Evolutionary conservation across 164 flowering plant genomes (phyloP).

Genomic region (Amborella trichopoda): DNA sequence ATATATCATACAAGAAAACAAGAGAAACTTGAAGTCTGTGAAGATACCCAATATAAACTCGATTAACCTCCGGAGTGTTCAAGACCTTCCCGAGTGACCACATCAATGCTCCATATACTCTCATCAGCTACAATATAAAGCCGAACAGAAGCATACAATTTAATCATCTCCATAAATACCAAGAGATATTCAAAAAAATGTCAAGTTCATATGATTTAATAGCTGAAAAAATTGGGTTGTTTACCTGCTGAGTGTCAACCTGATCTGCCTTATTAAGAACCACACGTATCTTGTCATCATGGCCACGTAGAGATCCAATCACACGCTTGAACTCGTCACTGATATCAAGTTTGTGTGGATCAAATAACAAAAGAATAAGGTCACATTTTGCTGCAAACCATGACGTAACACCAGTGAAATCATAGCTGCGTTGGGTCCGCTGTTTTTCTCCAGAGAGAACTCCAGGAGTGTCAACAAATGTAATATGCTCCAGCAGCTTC

Average conservation of each 20-base stretch:
- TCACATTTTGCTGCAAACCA: constrained; percentile 99
- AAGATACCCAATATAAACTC: constrained; percentile 88
- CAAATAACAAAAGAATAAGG: constrained; percentile 80
- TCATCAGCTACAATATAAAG: constrained; percentile 31
- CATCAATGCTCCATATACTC: constrained; percentile 98
- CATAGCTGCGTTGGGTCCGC: constrained; percentile 89
- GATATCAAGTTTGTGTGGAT: constrained; percentile 93
- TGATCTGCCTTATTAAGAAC: constrained; percentile 97
- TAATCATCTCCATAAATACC: neutral
- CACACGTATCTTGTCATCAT: constrained; percentile 97
- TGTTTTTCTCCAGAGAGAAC: constrained; percentile 98
- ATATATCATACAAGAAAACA: neutral
- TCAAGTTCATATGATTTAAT: neutral
- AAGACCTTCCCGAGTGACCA: constrained; percentile 98
- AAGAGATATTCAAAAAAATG: neutral
- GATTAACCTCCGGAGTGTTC: constrained; percentile 86
- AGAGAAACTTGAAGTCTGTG: neutral
- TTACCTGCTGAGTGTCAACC: constrained; percentile 95
- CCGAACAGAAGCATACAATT: neutral
- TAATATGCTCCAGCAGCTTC: constrained; percentile 86
- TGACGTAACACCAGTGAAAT: constrained; percentile 93
- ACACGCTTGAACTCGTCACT: constrained; percentile 98
- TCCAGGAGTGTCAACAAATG: constrained; percentile 96
- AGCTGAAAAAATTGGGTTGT: too few species aligned
- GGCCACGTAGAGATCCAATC: constrained; percentile 84